Percentiles rank a stretch among this genome's conserved stretches.
phyloP scores from a whole-genome alignment of 1,284 basidiomycete genomes.

The Farysia itapuensis region DNA sequence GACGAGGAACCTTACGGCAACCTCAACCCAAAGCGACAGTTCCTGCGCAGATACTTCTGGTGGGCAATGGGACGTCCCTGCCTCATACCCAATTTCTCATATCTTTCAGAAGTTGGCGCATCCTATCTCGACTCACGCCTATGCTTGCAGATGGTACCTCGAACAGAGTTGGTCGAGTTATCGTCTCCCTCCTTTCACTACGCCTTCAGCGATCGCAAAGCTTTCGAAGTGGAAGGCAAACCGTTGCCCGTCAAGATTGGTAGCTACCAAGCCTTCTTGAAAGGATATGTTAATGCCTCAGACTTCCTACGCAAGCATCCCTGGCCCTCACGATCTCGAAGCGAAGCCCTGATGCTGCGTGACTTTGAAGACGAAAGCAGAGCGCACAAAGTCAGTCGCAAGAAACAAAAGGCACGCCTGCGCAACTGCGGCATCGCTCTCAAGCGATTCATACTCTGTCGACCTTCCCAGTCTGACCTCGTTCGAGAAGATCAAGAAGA shows the following conservation, averaged over 20 bases:
- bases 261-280: constrained; percentile 83
- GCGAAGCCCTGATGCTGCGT: constrained; percentile 53
- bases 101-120: constrained; percentile 74
- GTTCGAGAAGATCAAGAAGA: constrained; percentile 45
- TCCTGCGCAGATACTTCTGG: constrained; percentile 57
- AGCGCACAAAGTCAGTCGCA: constrained; percentile 51
- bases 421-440: constrained; percentile 48
- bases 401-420: constrained; percentile 41
- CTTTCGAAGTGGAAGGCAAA: constrained; percentile 24
- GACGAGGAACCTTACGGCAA: constrained; percentile 60
- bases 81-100: constrained; percentile 57
- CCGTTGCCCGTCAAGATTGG: constrained; percentile 66
- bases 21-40: constrained; percentile 54
- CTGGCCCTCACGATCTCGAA: constrained; percentile 79
- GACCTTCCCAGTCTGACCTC: constrained; percentile 74
- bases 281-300: constrained; percentile 82
- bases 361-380: constrained; percentile 80
- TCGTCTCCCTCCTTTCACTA: constrained; percentile 64
- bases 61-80: constrained; percentile 59
- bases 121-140: constrained; percentile 78
- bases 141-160: constrained; percentile 77
- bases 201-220: constrained; percentile 45
- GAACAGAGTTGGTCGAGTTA: constrained; percentile 78
- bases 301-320: constrained; percentile 82
- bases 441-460: constrained; percentile 60